Base-by-base conservation (phyloP, 345 rosid species). In the Heritiera fomes region DNA sequence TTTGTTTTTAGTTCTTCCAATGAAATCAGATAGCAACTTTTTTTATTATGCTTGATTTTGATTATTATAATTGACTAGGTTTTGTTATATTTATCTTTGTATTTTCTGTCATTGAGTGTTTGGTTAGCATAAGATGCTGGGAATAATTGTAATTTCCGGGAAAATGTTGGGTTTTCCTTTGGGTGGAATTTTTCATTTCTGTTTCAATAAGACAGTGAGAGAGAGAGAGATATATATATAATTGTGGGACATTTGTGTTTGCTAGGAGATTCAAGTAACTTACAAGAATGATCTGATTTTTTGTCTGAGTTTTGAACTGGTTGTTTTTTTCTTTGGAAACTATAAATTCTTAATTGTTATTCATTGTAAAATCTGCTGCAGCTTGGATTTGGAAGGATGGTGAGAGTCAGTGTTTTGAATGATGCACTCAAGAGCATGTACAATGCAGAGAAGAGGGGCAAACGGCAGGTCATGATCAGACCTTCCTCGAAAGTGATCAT, bases 341-440 rank as follows among this genome's bases (percentile, higher is more conserved):
- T 55, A 5, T 55, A 38, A 73, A 40, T 58, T n/a, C 11, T 58
- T 73, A 8, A 7, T n/a, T 74, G 0, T 74, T 71, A 2, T 71
- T 74, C 34, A 7, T 40, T 40, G 7, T 76, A 49, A 69, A 49
- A n/a, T 32, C 38, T 1, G 15, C 65, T 67, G 80, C 85, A 86
- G 71, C 74, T 80, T 64, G 23, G 4, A 49, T 32, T 75, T 71
- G 72, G 77, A 66, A 88, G 53, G 38, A 91, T 92, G 97, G 97
- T 91, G 87, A 82, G 95, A 49, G 85, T 91, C 49, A 92, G 97
- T 23, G 97, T 92, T 56, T 84, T 92, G 82, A 92, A 92, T 75
- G 97, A 92, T 87, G 95, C 97, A 63, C 90, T 92, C 38, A 92
- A 92, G 92, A 85, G 93, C 85, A 92, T 92, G 92, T 91, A 82